Evolutionary conservation across 2,329 filamentous ascomycete genomes (phyloP).

Genomic region (Aspergillus uvarum): DNA sequence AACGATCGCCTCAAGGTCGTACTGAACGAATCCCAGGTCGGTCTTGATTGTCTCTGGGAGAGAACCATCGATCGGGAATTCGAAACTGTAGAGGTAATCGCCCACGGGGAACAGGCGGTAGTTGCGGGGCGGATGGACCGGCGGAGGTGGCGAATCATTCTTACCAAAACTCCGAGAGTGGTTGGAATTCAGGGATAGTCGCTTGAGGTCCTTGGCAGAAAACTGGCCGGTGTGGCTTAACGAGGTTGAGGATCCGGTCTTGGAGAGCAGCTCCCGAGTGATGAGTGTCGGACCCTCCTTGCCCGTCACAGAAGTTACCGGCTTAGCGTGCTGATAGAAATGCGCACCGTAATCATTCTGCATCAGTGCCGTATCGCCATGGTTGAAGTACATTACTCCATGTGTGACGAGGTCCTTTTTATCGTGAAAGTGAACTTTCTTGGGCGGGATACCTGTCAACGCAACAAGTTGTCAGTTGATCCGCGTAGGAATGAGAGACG

Average conservation of each 20-base stretch:
- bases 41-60: constrained; percentile 82
- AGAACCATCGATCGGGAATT: constrained; percentile 75
- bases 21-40: constrained; percentile 81
- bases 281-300: constrained; percentile 35
- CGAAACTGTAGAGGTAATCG: constrained; percentile 74
- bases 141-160: constrained; percentile 62
- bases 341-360: constrained; percentile 64
- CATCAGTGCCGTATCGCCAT: constrained; percentile 44
- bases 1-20: constrained; percentile 80
- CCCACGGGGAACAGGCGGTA: constrained; percentile 82
- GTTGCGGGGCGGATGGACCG: constrained; percentile 69
- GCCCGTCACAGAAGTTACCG: constrained; percentile 27
- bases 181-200: constrained; percentile 74
- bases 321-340: constrained; percentile 56
- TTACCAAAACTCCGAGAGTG: constrained; percentile 84
- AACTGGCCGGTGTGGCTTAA: constrained; percentile 45
- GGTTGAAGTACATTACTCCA: constrained; percentile 88
- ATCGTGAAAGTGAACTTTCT: constrained; percentile 79
- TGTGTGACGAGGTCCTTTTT: constrained; percentile 85
- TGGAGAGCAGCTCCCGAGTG: constrained; percentile 40
- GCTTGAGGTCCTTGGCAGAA: constrained; percentile 55
- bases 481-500: neutral
- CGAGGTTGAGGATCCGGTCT: constrained; percentile 42
- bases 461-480: constrained; percentile 3
- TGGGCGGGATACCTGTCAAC: constrained; percentile 72